These are phyloP conservation scores for Phaeosphaeriaceae sp. DNA, from an alignment of 2,329 filamentous ascomycete genomes.

Conservation along the genomic window DNA sequence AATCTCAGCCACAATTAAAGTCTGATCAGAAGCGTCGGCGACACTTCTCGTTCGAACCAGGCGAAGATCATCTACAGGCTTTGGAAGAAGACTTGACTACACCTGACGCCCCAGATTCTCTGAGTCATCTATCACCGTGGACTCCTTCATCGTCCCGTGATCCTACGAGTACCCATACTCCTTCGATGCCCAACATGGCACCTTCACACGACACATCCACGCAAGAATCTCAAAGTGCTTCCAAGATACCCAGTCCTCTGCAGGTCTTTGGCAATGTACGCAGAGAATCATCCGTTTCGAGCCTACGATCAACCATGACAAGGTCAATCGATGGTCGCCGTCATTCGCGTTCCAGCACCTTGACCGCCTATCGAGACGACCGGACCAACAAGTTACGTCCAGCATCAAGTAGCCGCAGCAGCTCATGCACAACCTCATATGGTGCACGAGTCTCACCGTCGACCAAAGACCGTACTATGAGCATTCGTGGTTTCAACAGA, in stretches of 20 bases:
- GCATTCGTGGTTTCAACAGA: slow-evolving; percentile 28
- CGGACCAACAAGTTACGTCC: slow-evolving; percentile 20
- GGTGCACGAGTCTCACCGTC: slow-evolving; percentile 13
- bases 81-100: slow-evolving; percentile 20
- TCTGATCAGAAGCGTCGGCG: slow-evolving; percentile 32
- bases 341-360: slow-evolving; percentile 38
- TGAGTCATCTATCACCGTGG: slow-evolving; percentile 11
- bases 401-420: slow-evolving; percentile 25
- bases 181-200: neutral
- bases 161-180: slow-evolving; percentile 1
- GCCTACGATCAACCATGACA: slow-evolving; percentile 41
- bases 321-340: slow-evolving; percentile 29
- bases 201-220: slow-evolving; percentile 8
- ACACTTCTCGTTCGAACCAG: slow-evolving; percentile 55
- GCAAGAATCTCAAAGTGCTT: slow-evolving; percentile 28
- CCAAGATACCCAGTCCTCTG: slow-evolving; percentile 56
- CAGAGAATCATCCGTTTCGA: slow-evolving; percentile 49
- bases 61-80: slow-evolving; percentile 46
- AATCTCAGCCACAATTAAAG: slow-evolving; percentile 27
- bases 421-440: slow-evolving; percentile 21
- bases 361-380: slow-evolving; percentile 36
- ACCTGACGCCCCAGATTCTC: slow-evolving; percentile 10
- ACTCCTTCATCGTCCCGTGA: slow-evolving; percentile 4
- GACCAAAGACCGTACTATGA: slow-evolving; percentile 26
- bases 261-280: slow-evolving; percentile 46